These are phyloP conservation scores for Taiozyma onychis DNA, from an alignment of 1,139 yeast genomes.

Conservation along the genomic window DNA sequence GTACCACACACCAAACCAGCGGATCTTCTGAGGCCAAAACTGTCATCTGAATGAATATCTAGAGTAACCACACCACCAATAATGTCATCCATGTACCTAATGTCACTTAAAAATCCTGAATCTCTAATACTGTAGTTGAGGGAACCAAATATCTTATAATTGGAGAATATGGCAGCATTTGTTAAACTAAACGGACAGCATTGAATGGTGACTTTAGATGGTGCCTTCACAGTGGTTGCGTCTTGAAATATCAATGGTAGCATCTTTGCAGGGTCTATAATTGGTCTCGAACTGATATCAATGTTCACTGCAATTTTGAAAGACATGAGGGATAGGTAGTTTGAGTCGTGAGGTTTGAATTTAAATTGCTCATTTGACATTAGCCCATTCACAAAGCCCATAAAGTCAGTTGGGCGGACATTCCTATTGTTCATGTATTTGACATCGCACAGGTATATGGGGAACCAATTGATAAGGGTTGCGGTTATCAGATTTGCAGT, in stretches of 20 bases:
- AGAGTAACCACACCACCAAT: constrained; percentile 49
- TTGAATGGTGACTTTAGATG: constrained; percentile 26
- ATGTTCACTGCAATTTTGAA: constrained; percentile 2
- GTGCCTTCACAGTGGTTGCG: constrained; percentile 6
- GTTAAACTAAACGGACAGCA: constrained; percentile 56
- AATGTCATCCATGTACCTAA: constrained; percentile 57
- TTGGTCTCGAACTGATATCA: background rate
- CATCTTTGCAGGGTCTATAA: constrained; percentile 8
- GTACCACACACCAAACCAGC: constrained; percentile 53
- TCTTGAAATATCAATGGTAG: constrained; percentile 8
- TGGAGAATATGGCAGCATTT: constrained; percentile 50
- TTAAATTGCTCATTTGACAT: constrained; percentile 14
- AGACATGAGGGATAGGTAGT: constrained; percentile 3
- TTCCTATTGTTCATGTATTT: constrained; percentile 1
- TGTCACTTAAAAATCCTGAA: constrained; percentile 42
- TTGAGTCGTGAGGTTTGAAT: constrained; percentile 11
- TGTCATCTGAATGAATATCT: background rate
- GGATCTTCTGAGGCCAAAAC: constrained; percentile 10
- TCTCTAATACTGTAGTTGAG: constrained; percentile 31
- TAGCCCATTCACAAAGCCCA: constrained; percentile 10
- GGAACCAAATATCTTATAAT: constrained; percentile 42
- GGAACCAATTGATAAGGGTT: constrained; percentile 10
- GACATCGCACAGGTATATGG: constrained; percentile 7
- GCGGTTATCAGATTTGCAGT: constrained; percentile 8
- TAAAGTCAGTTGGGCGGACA: background rate